Conservation (phyloP, 768 basidiomycete genomes). For the Psilocybe azurescens region DNA sequence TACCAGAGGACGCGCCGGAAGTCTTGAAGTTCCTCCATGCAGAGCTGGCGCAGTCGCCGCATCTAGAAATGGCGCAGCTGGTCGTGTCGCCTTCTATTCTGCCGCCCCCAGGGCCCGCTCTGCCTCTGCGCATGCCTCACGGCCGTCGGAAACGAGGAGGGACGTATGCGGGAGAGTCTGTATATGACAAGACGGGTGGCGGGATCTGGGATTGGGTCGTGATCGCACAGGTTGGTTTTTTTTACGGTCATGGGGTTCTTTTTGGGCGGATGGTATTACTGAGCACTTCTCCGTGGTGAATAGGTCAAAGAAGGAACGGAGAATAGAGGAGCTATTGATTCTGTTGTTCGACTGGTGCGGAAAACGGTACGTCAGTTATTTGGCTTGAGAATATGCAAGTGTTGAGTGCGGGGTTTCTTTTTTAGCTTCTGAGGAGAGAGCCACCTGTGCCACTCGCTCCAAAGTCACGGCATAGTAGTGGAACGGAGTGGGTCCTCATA, state of each 20-base stretch:
- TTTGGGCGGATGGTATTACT: neutral
- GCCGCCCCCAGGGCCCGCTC: conserved; percentile 60
- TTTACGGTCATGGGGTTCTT: neutral
- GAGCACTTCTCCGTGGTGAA: neutral
- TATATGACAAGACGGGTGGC: conserved; percentile 46
- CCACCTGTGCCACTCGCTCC: conserved; percentile 68
- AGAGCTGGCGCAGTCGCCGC: conserved; percentile 64
- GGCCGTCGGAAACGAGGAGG: conserved; percentile 70
- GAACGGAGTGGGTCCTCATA: conserved; percentile 84
- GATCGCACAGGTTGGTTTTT: conserved; percentile 62
- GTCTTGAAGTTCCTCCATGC: conserved; percentile 61
- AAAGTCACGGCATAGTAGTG: conserved; percentile 62
- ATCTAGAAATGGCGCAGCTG: conserved; percentile 66
- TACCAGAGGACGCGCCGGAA: conserved; percentile 59
- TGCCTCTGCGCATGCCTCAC: conserved; percentile 61
- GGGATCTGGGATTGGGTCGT: conserved; percentile 83
- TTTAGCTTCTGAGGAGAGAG: conserved; percentile 59
- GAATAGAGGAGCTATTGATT: conserved; percentile 77
- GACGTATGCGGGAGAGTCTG: conserved; percentile 70
- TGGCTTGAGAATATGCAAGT: conserved; percentile 1
- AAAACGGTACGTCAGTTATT: conserved; percentile 60
- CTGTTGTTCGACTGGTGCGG: conserved; percentile 69
- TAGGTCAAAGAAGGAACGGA: conserved; percentile 89
- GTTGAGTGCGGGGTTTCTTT: conserved; percentile 1
- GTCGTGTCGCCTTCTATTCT: conserved; percentile 56